Evolutionary conservation across 2,329 filamentous ascomycete species (phyloP).

Genomic region (Reticulascus tulasneorum): DNA sequence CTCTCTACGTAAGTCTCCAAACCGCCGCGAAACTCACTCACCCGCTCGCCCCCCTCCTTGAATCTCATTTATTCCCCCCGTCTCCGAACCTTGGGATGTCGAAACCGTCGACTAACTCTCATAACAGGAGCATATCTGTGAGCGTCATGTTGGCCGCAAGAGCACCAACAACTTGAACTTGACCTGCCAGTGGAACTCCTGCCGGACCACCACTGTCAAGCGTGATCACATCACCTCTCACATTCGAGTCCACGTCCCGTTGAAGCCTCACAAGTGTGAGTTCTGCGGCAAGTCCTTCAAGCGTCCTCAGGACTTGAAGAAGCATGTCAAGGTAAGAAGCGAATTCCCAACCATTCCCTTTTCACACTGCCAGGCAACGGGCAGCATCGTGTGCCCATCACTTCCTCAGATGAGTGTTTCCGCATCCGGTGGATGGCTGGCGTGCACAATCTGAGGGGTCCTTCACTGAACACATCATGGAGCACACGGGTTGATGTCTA

Average conservation of each 20-base stretch:
- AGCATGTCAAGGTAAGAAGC: slow-evolving; percentile 91
- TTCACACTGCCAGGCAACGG: background rate
- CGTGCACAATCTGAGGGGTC: background rate
- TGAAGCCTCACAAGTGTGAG: slow-evolving; percentile 98
- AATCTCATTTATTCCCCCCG: too few species aligned
- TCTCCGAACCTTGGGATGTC: too few species aligned
- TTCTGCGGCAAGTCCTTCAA: slow-evolving; percentile 99
- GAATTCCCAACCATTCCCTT: slow-evolving; percentile 6
- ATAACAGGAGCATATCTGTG: slow-evolving; percentile 88
- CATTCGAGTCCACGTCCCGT: slow-evolving; percentile 95
- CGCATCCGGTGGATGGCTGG: background rate
- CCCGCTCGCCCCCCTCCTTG: background rate
- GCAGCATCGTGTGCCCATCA: background rate
- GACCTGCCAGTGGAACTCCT: slow-evolving; percentile 95
- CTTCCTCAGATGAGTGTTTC: background rate
- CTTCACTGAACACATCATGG: background rate
- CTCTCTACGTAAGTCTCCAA: slow-evolving; percentile 54
- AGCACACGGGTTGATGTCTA: too few species aligned
- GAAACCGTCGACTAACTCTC: background rate
- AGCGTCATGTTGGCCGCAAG: slow-evolving; percentile 97
- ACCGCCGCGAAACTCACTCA: background rate
- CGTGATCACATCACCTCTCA: slow-evolving; percentile 99
- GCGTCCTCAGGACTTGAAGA: slow-evolving; percentile 97
- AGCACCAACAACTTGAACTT: slow-evolving; percentile 98
- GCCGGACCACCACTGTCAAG: slow-evolving; percentile 95